Conservation (phyloP, 2,329 filamentous ascomycete genomes). For the Penicillium digitatum region DNA sequence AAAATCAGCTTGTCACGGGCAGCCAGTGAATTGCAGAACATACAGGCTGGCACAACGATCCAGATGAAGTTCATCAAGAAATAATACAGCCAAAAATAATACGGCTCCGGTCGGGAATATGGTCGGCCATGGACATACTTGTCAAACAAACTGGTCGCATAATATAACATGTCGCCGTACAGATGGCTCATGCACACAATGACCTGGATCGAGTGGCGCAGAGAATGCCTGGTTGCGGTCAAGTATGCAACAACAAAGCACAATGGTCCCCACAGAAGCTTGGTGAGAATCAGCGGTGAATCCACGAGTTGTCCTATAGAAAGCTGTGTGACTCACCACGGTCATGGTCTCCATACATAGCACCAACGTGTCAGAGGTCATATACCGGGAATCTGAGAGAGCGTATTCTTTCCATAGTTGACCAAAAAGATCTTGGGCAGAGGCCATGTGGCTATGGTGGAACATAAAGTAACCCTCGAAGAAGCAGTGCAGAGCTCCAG, state of each 20-base stretch:
- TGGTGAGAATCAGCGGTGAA: constrained; percentile 5
- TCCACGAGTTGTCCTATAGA: not conserved
- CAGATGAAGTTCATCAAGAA: constrained; percentile 64
- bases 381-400: constrained; percentile 79
- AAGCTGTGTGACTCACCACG: constrained; percentile 52
- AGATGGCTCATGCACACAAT: constrained; percentile 61
- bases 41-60: constrained; percentile 59
- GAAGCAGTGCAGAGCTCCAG: constrained; percentile 62
- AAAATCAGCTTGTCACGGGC: constrained; percentile 4
- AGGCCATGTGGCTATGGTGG: constrained; percentile 63
- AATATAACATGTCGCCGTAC: constrained; percentile 63
- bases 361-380: constrained; percentile 77
- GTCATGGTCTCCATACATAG: constrained; percentile 85
- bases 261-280: constrained; percentile 60
- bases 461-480: constrained; percentile 83
- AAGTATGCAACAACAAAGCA: constrained; percentile 55
- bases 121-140: constrained; percentile 51
- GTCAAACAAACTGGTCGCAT: constrained; percentile 60
- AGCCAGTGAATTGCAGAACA: constrained; percentile 27
- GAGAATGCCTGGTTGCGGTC: constrained; percentile 52
- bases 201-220: constrained; percentile 57
- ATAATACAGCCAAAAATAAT: constrained; percentile 65
- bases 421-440: constrained; percentile 68
- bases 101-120: constrained; percentile 59
- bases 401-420: constrained; percentile 94